phyloP scores from a whole-genome alignment of 1,139 yeast species.

The Suhomyces atakaporum region DNA sequence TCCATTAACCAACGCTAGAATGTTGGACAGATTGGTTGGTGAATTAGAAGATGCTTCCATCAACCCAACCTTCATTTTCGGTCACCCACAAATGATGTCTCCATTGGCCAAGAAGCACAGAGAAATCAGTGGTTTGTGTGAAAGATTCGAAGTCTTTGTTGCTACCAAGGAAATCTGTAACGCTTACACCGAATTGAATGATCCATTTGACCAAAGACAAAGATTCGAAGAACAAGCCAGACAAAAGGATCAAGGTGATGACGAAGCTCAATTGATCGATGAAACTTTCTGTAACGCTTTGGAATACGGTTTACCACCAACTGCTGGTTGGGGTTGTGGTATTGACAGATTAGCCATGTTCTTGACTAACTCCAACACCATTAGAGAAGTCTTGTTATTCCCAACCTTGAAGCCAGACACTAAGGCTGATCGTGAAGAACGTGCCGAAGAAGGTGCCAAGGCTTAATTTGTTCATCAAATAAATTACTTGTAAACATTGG shows the following conservation, averaged over 20 bases:
- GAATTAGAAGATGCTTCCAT: constrained; percentile 89
- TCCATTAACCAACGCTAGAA: constrained; percentile 96
- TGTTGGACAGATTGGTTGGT: constrained; percentile 97
- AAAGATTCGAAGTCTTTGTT: constrained; percentile 96
- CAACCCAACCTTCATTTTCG: constrained; percentile 96
- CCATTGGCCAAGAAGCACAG: constrained; percentile 98
- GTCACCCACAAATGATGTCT: constrained; percentile 99
- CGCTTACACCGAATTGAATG: constrained; percentile 98
- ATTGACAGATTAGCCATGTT: constrained; percentile 98
- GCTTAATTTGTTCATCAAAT: too few relatives aligned
- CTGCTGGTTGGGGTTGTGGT: constrained; percentile 99
- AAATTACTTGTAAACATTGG: too few relatives aligned
- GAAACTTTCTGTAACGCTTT: constrained; percentile 97
- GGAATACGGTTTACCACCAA: constrained; percentile 98
- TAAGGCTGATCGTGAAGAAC: constrained; percentile 32
- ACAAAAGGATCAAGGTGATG: constrained; percentile 99
- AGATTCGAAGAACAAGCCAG: constrained; percentile 98
- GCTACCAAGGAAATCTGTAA: constrained; percentile 98
- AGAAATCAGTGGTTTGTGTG: constrained; percentile 90
- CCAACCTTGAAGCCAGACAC: constrained; percentile 97
- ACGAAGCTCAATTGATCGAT: constrained; percentile 95
- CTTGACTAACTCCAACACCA: constrained; percentile 93
- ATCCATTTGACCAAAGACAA: constrained; percentile 96
- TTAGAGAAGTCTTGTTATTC: constrained; percentile 96
- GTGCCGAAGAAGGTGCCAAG: constrained; percentile 10